Conservation (phyloP, 495 filamentous ascomycete species). For the Poronia punctata region DNA sequence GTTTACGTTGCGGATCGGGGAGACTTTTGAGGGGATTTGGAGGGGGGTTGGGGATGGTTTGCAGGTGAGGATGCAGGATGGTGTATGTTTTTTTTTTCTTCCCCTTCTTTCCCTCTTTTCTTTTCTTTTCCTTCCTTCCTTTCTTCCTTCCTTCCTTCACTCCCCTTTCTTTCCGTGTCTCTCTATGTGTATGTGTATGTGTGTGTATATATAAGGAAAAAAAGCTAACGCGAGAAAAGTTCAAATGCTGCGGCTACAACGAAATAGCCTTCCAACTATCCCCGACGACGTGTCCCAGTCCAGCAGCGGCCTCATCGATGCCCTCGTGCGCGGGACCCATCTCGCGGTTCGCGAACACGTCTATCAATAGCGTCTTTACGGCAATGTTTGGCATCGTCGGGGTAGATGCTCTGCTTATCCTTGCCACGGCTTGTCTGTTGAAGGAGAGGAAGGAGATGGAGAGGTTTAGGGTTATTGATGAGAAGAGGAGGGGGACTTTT, state of each 20-base stretch:
- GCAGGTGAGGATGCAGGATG: slow-evolving; percentile 59
- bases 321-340: slow-evolving; percentile 58
- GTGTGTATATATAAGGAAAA: too few species aligned
- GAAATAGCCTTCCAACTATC: slow-evolving; percentile 61
- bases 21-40: slow-evolving; percentile 51
- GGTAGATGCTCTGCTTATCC: slow-evolving; percentile 54
- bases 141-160: too few species aligned
- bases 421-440: slow-evolving; percentile 60
- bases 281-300: slow-evolving; percentile 52
- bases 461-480: slow-evolving; percentile 64
- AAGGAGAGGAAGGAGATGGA: slow-evolving; percentile 66
- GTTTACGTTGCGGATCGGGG: slow-evolving; percentile 55
- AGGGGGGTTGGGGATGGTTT: too few species aligned
- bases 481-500: slow-evolving; percentile 54
- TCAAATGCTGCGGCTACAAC: slow-evolving; percentile 67
- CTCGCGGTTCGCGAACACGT: slow-evolving; percentile 56
- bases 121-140: too few species aligned
- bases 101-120: too few species aligned
- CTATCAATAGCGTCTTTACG: slow-evolving; percentile 66
- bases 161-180: too few species aligned
- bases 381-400: slow-evolving; percentile 69
- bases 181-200: too few species aligned
- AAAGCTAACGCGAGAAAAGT: too few species aligned
- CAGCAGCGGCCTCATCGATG: slow-evolving; percentile 56
- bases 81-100: too few species aligned